phyloP scores from a whole-genome alignment of 2,329 filamentous ascomycete genomes.

The Fusarium caatingaense region DNA sequence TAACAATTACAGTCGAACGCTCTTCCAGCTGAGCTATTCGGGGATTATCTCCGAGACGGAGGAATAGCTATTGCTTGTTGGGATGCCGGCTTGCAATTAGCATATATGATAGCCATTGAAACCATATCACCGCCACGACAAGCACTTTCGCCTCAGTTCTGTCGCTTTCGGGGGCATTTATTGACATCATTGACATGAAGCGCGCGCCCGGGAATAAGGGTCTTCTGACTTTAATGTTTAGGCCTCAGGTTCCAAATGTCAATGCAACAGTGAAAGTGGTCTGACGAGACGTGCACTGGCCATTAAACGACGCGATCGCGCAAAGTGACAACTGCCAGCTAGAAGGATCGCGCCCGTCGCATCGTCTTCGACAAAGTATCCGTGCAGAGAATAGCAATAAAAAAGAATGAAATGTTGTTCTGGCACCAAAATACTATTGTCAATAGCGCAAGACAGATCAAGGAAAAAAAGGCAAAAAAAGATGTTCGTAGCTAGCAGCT shows the following conservation, averaged over 20 bases:
- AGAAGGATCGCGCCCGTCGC: accelerated
- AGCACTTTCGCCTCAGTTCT: neutral
- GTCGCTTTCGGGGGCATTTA: neutral
- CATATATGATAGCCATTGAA: accelerated
- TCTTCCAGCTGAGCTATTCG: slow-evolving; percentile 37
- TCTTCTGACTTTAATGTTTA: neutral
- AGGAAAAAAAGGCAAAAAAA: neutral
- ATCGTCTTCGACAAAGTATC: too few species aligned
- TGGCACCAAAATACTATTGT: accelerated
- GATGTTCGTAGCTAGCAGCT: slow-evolving; percentile 20
- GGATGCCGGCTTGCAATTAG: accelerated
- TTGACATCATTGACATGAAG: neutral
- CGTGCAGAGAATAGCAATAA: too few species aligned
- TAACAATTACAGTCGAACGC: slow-evolving; percentile 33
- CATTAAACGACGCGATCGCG: neutral
- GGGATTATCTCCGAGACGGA: slow-evolving; percentile 12
- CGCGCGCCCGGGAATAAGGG: too few species aligned
- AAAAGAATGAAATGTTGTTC: too few species aligned
- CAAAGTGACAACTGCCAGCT: neutral
- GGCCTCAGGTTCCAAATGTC: neutral
- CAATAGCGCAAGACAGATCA: neutral
- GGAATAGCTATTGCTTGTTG: slow-evolving; percentile 8
- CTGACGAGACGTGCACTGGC: neutral
- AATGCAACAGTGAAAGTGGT: neutral
- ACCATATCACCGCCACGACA: neutral